Conservation (phyloP, 2,329 filamentous ascomycete species). For the Chalara sp. region DNA sequence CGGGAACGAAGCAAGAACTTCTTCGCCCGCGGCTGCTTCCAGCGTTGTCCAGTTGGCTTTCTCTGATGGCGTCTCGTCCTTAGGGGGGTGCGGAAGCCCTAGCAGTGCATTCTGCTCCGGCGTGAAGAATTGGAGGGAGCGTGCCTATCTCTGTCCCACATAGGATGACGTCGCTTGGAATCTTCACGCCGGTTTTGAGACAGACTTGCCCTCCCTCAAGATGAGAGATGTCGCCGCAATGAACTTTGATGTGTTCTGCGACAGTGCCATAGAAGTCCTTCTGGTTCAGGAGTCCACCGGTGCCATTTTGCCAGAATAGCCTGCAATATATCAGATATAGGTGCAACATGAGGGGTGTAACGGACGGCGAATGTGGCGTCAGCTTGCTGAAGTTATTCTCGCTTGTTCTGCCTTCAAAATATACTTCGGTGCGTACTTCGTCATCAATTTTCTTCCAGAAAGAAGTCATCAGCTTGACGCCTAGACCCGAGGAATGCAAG, state of each 20-base stretch:
- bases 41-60: constrained; percentile 20
- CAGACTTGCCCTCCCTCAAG: constrained; percentile 12
- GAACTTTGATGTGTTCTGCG: constrained; percentile 10
- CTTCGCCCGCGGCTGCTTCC: constrained; percentile 6
- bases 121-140: constrained; percentile 19
- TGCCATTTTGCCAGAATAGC: constrained; percentile 7
- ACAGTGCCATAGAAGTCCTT: constrained; percentile 4
- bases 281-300: constrained; percentile 4
- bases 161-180: constrained; percentile 20
- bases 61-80: constrained; percentile 11
- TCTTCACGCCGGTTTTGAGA: constrained; percentile 9
- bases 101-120: constrained; percentile 14
- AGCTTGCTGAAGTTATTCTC: constrained; percentile 2
- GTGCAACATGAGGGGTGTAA: background rate
- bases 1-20: constrained; percentile 2
- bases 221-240: constrained; percentile 14
- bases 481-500: background rate
- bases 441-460: background rate
- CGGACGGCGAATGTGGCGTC: background rate
- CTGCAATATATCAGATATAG: background rate
- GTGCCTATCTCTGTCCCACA: constrained; percentile 23
- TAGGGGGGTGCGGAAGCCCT: constrained; percentile 18
- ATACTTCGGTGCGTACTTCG: background rate
- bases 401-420: background rate
- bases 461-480: background rate